A percentile compares a stretch with the other conserved stretches of the same genome.
Evolutionary conservation across 768 basidiomycete genomes (phyloP).

Genomic region (Hortiboletus flavorubellus): DNA sequence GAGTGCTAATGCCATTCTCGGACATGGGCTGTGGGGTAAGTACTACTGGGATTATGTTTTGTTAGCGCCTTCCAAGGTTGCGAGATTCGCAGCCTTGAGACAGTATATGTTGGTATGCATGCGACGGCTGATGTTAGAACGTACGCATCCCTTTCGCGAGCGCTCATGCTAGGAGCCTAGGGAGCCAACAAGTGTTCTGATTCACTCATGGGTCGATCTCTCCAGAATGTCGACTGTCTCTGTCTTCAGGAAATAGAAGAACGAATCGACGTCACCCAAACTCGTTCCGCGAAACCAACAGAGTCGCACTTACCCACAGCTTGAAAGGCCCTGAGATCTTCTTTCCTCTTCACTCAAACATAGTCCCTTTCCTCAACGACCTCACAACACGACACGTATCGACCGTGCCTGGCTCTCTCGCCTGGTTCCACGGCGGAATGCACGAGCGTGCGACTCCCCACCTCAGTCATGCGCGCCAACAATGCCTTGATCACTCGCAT

Average conservation of each 20-base stretch:
- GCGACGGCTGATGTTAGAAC: background rate
- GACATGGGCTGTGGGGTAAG: too few species aligned
- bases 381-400: slow-evolving; percentile 28
- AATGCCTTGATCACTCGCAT: slow-evolving; percentile 13
- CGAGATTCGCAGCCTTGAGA: background rate
- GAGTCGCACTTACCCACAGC: slow-evolving; percentile 33
- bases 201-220: slow-evolving; percentile 29
- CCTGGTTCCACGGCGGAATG: slow-evolving; percentile 30
- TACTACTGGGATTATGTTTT: background rate
- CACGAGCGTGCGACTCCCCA: slow-evolving; percentile 36
- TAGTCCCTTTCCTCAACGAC: slow-evolving; percentile 34
- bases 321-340: slow-evolving; percentile 25
- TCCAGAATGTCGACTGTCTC: slow-evolving; percentile 28
- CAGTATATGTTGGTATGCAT: background rate
- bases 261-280: background rate
- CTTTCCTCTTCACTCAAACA: slow-evolving; percentile 28
- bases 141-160: background rate
- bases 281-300: background rate
- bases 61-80: background rate
- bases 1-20: too few species aligned
- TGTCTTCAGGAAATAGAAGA: slow-evolving; percentile 7
- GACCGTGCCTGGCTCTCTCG: slow-evolving; percentile 25
- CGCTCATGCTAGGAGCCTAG: slow-evolving; percentile 1
- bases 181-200: slow-evolving; percentile 20
- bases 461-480: slow-evolving; percentile 32